phyloP scores from a whole-genome alignment of 83 land plant genomes.

The Picea engelmannii region DNA sequence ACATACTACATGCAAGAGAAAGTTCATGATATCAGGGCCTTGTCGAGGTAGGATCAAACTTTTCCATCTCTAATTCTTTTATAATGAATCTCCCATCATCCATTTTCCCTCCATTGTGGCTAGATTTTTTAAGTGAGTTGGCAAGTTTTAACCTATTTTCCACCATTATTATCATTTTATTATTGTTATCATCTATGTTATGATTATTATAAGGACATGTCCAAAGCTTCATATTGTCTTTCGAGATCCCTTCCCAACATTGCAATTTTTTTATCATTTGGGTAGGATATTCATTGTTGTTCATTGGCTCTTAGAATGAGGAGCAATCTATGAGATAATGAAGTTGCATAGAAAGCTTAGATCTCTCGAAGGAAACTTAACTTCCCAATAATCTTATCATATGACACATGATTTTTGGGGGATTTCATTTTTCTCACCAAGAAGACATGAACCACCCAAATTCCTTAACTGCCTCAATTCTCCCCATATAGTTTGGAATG shows the following conservation, averaged over 20 bases:
- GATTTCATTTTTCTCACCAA: constrained; percentile 41
- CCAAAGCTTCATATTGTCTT: constrained; percentile 44
- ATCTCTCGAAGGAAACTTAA: constrained; percentile 43
- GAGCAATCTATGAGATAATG: constrained; percentile 44
- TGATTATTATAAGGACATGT: constrained; percentile 47
- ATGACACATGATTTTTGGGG: constrained; percentile 45
- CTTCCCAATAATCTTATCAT: constrained; percentile 54
- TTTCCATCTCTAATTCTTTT: too few relatives aligned
- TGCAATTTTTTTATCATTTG: constrained; percentile 40
- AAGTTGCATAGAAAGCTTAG: constrained; percentile 37
- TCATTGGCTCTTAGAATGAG: constrained; percentile 31
- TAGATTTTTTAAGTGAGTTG: too few relatives aligned
- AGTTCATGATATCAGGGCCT: too few relatives aligned
- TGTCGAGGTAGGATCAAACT: too few relatives aligned
- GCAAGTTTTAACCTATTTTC: too few relatives aligned
- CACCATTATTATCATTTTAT: too few relatives aligned
- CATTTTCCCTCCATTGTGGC: too few relatives aligned
- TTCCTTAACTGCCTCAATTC: constrained; percentile 42
- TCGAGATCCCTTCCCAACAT: constrained; percentile 38
- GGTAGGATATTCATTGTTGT: constrained; percentile 38
- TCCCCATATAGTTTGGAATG: constrained; percentile 60
- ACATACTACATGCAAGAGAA: too few relatives aligned
- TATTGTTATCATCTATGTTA: constrained; percentile 28
- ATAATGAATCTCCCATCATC: too few relatives aligned
- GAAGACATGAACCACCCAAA: constrained; percentile 43